Conservation (phyloP, 306 rosid genomes). For the Delonix regia region DNA sequence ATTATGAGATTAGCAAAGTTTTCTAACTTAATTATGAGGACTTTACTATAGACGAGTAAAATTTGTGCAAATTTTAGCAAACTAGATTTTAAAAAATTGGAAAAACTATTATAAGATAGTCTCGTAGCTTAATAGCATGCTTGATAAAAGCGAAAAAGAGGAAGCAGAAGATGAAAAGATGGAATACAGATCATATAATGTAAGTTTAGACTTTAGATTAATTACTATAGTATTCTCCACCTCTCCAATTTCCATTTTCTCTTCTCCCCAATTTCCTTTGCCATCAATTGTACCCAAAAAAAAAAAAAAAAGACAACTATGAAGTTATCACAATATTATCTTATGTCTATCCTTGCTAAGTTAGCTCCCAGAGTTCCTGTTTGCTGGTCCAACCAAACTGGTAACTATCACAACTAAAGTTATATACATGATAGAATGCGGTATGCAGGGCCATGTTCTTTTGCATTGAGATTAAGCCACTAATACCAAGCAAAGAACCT, state of each 20-base stretch:
- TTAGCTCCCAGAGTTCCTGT: neutral
- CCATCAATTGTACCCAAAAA: neutral
- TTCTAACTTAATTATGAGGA: constrained; percentile 33
- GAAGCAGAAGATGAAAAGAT: neutral
- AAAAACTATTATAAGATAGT: neutral
- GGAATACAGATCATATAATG: neutral
- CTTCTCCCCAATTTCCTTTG: constrained; percentile 25
- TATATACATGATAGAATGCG: neutral
- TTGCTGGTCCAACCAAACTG: neutral
- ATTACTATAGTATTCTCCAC: neutral
- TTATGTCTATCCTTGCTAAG: neutral
- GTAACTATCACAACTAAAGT: neutral
- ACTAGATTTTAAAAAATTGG: neutral
- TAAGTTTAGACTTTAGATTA: neutral
- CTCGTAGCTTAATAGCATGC: neutral
- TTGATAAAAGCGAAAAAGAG: neutral
- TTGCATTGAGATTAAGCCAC: neutral
- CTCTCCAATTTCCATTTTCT: neutral
- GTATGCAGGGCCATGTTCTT: neutral
- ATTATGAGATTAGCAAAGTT: constrained; percentile 35
- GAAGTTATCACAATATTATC: neutral
- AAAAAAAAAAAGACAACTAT: neutral
- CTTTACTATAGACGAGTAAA: constrained; percentile 6
- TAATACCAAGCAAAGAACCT: neutral
- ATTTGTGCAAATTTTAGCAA: constrained; percentile 10